Evolutionary conservation across 176 grass and related monocot species (phyloP), one percentile per base, ranked within the genome.

Genomic region (Cenchrus americanus): DNA sequence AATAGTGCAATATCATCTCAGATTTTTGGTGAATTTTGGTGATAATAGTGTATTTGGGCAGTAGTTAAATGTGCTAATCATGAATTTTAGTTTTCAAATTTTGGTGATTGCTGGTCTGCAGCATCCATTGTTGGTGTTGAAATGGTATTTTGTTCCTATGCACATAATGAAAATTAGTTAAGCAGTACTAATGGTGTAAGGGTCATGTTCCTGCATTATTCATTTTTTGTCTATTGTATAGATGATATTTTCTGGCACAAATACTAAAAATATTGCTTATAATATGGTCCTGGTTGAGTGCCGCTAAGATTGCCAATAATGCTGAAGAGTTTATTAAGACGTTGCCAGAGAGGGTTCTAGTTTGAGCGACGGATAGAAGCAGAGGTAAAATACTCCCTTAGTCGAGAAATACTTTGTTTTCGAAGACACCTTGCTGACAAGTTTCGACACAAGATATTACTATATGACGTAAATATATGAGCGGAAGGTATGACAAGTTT

Each of bases 231-330:
- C 55, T 84, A 55, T 90, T 63, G 59, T 46, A 47, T 80, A 96
- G 94, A 96, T 96, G 94, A 69, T 97, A 24, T 90, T 97, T 82
- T 94, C 89, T 70, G 91, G 88, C 37, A 97, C 89, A 69, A 86
- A 91, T 59, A 87, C 91, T 84, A 74, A 97, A 90, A 97, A 94
- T 85, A 97, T 97, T 83, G 84, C 88, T 48, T 97, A 91, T 76
- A 70, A 94, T 74, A 71, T 86, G 78, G 75, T 30, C 14, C 86
- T 78, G 59, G 55, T 97, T 79, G 65, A 89, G 87, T 82, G 91
- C 94, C 66, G 94, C 91, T 78, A 94, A 82, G 69, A 86, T 97
- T 92, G 89, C 94, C 65, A 90, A 97, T 90, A n/a, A n/a, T n/a
- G 91, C 91, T 78, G 75, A 92, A 49, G 85, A 90, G 78, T 97